Percentiles rank a stretch among this genome's conserved stretches.
These are phyloP conservation scores for Paramecium sexaurelia DNA, from an alignment of 73 alveolate genomes.

Conservation along the genomic window DNA sequence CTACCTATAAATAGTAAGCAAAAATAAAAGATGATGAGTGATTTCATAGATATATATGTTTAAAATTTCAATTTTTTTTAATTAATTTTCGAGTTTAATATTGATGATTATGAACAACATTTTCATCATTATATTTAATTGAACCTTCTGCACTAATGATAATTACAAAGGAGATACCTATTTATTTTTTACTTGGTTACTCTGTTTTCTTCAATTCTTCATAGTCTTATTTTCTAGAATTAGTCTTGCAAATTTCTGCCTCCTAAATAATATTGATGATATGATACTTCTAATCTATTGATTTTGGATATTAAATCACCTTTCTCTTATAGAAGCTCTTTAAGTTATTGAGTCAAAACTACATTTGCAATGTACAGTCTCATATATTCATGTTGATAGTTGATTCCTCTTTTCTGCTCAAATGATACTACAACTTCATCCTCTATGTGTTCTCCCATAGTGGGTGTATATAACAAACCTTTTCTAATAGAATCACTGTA, in stretches of 20 bases:
- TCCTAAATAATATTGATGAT: not conserved
- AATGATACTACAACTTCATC: conserved; percentile 43
- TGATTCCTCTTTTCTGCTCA: conserved; percentile 41
- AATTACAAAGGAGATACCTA: not conserved
- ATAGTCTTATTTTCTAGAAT: not conserved
- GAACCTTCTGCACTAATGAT: not conserved
- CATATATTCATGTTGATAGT: conserved; percentile 54
- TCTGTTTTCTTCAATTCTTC: not conserved
- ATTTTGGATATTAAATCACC: conserved; percentile 46
- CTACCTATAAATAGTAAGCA: not conserved
- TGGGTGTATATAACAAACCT: conserved; percentile 39
- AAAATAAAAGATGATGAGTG: not conserved
- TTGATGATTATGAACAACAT: not conserved
- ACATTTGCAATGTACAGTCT: conserved; percentile 51
- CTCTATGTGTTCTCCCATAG: conserved; percentile 21
- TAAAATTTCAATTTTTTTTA: conserved; percentile 36
- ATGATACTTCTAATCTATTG: conserved; percentile 36
- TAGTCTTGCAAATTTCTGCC: not conserved
- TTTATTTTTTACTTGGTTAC: not conserved
- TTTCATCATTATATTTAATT: not conserved
- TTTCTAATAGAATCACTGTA: conserved; percentile 34
- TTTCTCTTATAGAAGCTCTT: conserved; percentile 38
- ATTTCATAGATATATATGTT: not conserved
- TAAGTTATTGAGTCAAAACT: conserved; percentile 24
- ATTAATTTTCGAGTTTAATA: conserved; percentile 45